These are phyloP conservation scores for Ilyonectria destructans DNA, from an alignment of 2,329 filamentous ascomycete species.

Conservation along the genomic window DNA sequence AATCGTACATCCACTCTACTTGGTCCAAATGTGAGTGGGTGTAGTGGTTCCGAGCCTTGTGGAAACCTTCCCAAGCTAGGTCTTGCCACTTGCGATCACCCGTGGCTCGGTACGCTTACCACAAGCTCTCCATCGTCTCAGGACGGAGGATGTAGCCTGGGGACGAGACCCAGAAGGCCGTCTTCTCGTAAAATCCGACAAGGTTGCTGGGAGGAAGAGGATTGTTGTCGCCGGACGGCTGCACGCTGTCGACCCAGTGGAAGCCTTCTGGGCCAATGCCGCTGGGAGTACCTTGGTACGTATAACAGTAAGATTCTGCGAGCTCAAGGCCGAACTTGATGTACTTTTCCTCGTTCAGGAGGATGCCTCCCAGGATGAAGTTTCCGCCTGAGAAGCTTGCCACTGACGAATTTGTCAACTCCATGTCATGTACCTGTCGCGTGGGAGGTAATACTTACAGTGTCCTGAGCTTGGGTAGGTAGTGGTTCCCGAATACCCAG, in stretches of 20 bases:
- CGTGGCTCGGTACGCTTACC: conserved; percentile 89
- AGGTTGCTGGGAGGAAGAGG: conserved; percentile 61
- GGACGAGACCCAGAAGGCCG: conserved; percentile 81
- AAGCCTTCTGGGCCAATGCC: conserved; percentile 85
- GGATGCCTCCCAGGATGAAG: conserved; percentile 85
- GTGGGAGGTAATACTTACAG: conserved; percentile 55
- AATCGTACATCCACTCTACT: too few relatives aligned
- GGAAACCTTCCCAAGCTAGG: conserved; percentile 90
- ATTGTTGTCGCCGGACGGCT: conserved; percentile 55
- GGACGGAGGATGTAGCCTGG: conserved; percentile 79
- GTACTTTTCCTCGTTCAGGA: conserved; percentile 77
- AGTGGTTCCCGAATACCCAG: conserved; percentile 67
- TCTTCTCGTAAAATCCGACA: conserved; percentile 73
- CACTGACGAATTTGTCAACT: conserved; percentile 56
- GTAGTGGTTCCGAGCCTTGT: too few relatives aligned
- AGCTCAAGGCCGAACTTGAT: conserved; percentile 82
- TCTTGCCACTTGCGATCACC: conserved; percentile 84
- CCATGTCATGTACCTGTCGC: not conserved
- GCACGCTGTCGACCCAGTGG: conserved; percentile 69
- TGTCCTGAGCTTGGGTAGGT: conserved; percentile 66
- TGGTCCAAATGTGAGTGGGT: too few relatives aligned
- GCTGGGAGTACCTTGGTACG: conserved; percentile 79
- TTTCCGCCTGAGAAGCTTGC: conserved; percentile 88
- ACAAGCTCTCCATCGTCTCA: conserved; percentile 88
- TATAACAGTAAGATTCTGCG: conserved; percentile 81